Percentiles rank a stretch among this genome's conserved stretches.
These are phyloP conservation scores for Geosmithia flava DNA, from an alignment of 2,329 filamentous ascomycete genomes.

Conservation along the genomic window DNA sequence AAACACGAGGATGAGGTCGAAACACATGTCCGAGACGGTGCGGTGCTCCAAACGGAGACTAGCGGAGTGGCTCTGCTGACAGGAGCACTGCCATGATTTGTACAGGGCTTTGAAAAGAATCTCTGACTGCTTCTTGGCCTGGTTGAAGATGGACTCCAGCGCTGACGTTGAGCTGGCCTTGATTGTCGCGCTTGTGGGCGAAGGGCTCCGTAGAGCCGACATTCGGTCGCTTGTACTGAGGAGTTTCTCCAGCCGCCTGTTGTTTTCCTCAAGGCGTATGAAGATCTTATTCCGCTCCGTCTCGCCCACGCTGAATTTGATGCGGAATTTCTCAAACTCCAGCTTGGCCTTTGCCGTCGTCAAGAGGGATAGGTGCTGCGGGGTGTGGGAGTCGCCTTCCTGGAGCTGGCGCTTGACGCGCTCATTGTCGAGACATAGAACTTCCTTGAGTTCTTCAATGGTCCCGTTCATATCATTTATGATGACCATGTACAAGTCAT, in stretches of 20 bases:
- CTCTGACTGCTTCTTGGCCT: not conserved
- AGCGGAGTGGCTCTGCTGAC: not conserved
- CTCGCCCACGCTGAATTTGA: not conserved
- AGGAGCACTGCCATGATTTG: constrained; percentile 1
- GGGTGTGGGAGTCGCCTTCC: not conserved
- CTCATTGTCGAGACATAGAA: no score
- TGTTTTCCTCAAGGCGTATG: not conserved
- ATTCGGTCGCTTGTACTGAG: not conserved
- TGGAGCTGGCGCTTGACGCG: no score
- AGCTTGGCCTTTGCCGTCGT: not conserved
- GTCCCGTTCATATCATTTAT: not conserved
- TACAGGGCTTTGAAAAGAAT: not conserved
- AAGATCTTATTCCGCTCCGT: not conserved
- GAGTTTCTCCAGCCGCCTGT: not conserved
- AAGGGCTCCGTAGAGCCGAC: not conserved
- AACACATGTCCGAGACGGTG: not conserved
- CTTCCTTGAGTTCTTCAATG: not conserved
- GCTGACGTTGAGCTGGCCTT: not conserved
- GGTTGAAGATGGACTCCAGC: not conserved
- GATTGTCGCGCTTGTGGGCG: not conserved
- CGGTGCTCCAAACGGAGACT: not conserved
- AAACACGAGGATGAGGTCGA: not conserved
- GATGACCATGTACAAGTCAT: not conserved
- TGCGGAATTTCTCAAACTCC: not conserved
- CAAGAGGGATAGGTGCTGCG: no score